phyloP scores from a whole-genome alignment of 306 rosid genomes.

The Mimosa bimucronata region DNA sequence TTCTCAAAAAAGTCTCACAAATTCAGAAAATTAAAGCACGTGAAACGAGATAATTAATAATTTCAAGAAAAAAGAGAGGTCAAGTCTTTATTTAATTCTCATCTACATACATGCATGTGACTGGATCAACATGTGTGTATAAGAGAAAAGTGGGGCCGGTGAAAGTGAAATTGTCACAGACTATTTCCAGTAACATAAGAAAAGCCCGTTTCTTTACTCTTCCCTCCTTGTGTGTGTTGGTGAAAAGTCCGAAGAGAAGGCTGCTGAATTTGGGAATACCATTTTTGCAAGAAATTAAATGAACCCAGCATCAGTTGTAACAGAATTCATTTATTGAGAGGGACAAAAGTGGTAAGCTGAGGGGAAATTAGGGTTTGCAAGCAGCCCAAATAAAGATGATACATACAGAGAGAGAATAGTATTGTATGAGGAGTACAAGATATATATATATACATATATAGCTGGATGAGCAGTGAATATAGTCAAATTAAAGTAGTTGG shows the following conservation, averaged over 20 bases:
- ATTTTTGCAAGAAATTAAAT: constrained; percentile 29
- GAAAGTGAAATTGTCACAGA: background rate
- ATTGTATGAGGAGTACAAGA: background rate
- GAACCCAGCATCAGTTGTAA: constrained; percentile 33
- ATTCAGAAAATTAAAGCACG: background rate
- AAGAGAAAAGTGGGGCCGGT: background rate
- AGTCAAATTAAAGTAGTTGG: constrained; percentile 50
- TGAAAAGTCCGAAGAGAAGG: constrained; percentile 3
- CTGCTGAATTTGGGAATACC: constrained; percentile 5
- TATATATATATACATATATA: background rate
- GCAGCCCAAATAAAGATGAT: background rate
- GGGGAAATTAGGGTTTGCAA: constrained; percentile 8
- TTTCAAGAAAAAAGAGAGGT: background rate
- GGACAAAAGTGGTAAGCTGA: constrained; percentile 28
- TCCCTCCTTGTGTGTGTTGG: background rate
- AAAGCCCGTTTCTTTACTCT: constrained; percentile 3
- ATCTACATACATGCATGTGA: constrained; percentile 13
- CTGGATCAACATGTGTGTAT: constrained; percentile 5
- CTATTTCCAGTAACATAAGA: background rate
- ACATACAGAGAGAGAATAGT: background rate
- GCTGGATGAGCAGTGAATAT: background rate
- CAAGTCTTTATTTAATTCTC: background rate
- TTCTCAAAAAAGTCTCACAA: background rate
- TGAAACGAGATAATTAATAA: background rate
- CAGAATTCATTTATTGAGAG: constrained; percentile 41